Base-by-base conservation (phyloP, 1,284 basidiomycete genomes). In the Laetiporus sulphureus region DNA sequence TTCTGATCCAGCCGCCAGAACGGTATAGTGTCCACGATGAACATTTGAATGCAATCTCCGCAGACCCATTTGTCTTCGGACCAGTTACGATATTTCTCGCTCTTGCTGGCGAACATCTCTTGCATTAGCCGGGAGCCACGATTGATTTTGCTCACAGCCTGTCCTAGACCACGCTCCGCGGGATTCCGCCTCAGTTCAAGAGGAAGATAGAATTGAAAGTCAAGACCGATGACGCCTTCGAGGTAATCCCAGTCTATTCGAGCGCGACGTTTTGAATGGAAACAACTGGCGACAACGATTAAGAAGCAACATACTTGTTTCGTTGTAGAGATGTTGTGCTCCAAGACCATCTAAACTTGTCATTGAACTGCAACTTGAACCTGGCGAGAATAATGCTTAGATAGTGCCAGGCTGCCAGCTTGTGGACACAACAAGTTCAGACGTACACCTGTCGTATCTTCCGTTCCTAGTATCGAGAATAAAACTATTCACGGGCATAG, bases 161-260 rank as follows among this genome's bases (percentile, higher is more conserved):
- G 7, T n/a, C 15, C 7, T 16, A 32, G 7, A 6, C 31, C 31
- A 11, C 15, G 12, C 7, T 36, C 34, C 5, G 10, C 7, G 8
- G 19, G 12, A 16, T 36, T 36, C 8, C 8, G 34, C 10, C 5
- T 11, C 7, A 36, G 34, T 23, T 20, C 16, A 5, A 16, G 10
- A 16, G 12, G 12, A 5, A 36, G 8, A 19, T 20, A n/a, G n/a
- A n/a, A 21, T 21, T 8, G 18, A 15, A 20, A 36, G 20, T 36
- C 19, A 16, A 15, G 7, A 8, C 5, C 34, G 12, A 36, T 36
- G 5, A 36, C 8, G 5, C 34, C 34, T 20, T 23, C 16, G 10
- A 36, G 23, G 23, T 36, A 36, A 15, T 36, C 34, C 34, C 34
- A 36, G 16, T 36, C 34, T 36, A 8, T 8, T 19, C 34, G 12